Conservation (phyloP, 495 filamentous ascomycete species). For the Talaromyces wortmannii region DNA sequence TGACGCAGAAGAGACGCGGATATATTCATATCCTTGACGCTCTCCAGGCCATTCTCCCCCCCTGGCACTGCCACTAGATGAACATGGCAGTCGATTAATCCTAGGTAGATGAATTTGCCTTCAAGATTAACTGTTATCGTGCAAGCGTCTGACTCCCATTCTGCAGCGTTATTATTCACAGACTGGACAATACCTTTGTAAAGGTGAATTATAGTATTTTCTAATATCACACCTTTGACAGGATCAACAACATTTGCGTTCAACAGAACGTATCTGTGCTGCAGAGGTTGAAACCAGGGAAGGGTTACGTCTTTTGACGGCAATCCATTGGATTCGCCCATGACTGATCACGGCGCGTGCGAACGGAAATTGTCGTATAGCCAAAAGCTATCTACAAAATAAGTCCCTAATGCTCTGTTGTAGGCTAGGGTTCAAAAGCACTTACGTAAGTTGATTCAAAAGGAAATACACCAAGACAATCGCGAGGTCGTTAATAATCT, state of each 20-base stretch:
- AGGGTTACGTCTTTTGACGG: conserved; percentile 11
- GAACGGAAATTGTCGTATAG: too few species aligned
- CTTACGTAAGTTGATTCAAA: too few species aligned
- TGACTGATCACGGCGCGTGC: too few species aligned
- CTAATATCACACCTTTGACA: conserved; percentile 15
- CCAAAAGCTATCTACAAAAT: too few species aligned
- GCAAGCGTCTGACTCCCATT: background rate
- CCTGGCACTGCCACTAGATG: conserved; percentile 43
- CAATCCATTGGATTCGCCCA: background rate
- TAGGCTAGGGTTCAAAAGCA: too few species aligned
- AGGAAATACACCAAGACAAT: too few species aligned
- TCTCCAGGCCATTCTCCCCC: conserved; percentile 16
- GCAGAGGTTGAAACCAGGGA: conserved; percentile 22
- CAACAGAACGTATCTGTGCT: conserved; percentile 14
- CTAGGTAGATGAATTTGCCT: conserved; percentile 44
- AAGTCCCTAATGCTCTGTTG: too few species aligned
- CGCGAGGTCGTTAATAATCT: too few species aligned
- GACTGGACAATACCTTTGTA: conserved; percentile 15
- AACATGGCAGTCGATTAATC: conserved; percentile 54
- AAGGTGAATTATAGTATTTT: conserved; percentile 15
- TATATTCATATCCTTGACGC: conserved; percentile 11
- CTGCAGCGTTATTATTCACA: conserved; percentile 4
- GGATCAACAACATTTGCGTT: conserved; percentile 26
- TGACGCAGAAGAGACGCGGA: conserved; percentile 25
- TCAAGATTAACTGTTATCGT: conserved; percentile 25